A percentile compares a stretch with the other conserved stretches of the same genome.
Conservation (phyloP, 2,329 filamentous ascomycete species). For the Pyrenophora tritici-repentis region DNA sequence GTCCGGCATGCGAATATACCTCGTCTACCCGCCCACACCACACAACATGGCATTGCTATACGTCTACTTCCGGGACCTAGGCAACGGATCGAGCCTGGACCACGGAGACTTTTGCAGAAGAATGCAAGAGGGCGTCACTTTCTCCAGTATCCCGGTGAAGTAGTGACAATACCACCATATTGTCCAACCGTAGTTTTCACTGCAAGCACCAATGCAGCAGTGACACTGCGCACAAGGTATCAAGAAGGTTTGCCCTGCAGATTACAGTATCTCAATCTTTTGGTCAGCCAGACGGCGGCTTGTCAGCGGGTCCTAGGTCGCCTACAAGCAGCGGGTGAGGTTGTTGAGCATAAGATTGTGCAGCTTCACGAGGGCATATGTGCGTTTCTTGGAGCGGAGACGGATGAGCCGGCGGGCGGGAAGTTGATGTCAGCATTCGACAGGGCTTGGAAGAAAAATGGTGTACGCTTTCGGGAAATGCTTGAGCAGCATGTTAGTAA, state of each 20-base stretch:
- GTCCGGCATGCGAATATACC: not conserved
- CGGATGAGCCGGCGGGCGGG: no score
- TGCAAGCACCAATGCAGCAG: not conserved
- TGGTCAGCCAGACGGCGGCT: not conserved
- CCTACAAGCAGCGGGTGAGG: not conserved
- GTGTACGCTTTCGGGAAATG: not conserved
- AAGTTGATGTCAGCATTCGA: not conserved
- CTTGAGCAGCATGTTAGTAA: not conserved
- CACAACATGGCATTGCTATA: not conserved
- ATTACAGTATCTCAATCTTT: not conserved
- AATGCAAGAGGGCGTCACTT: not conserved
- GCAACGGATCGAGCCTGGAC: not conserved
- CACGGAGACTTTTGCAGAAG: not conserved
- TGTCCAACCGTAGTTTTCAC: conserved; percentile 1
- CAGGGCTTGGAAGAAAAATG: not conserved
- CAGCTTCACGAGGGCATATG: not conserved
- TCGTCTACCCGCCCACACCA: not conserved
- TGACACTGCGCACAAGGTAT: not conserved
- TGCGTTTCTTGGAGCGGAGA: not conserved
- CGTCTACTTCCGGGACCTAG: not conserved
- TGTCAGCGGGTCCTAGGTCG: not conserved
- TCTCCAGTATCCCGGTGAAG: conserved; percentile 1
- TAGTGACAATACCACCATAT: not conserved
- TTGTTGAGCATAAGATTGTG: not conserved
- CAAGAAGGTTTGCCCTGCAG: not conserved